Base-by-base conservation (phyloP, 495 filamentous ascomycete species). In the Neurospora sp. region DNA sequence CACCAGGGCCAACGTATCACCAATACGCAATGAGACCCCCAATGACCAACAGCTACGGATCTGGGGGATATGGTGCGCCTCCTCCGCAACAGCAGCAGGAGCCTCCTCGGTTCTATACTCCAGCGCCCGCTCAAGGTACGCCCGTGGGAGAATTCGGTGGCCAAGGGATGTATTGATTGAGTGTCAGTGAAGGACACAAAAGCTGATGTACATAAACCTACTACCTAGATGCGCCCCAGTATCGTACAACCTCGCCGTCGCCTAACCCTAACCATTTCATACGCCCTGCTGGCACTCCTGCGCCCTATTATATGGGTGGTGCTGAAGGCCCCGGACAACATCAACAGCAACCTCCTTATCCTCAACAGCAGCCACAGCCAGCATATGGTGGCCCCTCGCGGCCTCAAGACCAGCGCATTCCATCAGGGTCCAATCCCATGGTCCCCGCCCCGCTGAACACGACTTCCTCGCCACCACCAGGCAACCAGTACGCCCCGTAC, bases 81-180 rank as follows among this genome's bases (percentile, higher is more conserved):
- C 81, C 84, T 38, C 83, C 87, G 59, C 83, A 84, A 73, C 85
- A 83, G 39, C 88, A 88, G 75, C 84, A 89, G 76, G 89, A 92
- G 71, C 88, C 88, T 69, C 90, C 91, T 75, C 85, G 91, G 79
- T 94, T 88, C 78, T 93, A 93, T 76, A 91, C 88, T 20, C 90
- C 92, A 69, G 84, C 81, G 59, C 82, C 82, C 70, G 80, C 81
- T 72, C 81, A 81, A 82, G 81, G 81, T 82, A 81, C 76, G 76
- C 75, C 66, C 31, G 70, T 73, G 59, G 76, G 73, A 39, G 76
- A 79, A 74, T 74, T 78, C 74, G 76, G 77, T 74, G 81, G 75
- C 78, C 75, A 71, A 38, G 72, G 74, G 42, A 74, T 70, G 48
- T 27, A 54, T 75, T 82, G 80, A 81, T 71, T 74, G 75, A 73